These are phyloP conservation scores for Talaromyces nanjingensis DNA, from an alignment of 495 filamentous ascomycete species.

Conservation along the genomic window DNA sequence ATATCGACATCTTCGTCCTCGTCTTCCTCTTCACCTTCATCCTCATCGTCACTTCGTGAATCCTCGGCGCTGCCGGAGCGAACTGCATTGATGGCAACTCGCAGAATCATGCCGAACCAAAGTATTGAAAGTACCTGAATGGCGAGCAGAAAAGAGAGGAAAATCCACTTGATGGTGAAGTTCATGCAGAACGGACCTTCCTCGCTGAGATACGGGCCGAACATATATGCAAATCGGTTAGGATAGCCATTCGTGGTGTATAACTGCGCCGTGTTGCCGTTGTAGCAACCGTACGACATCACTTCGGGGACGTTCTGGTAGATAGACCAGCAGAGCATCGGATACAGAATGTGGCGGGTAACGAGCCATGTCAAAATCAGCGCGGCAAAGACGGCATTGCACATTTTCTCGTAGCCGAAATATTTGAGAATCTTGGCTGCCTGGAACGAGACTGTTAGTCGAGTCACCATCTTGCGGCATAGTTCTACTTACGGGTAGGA, in stretches of 20 bases:
- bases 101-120: conserved; percentile 86
- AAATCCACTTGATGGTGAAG: conserved; percentile 59
- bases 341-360: conserved; percentile 75
- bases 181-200: conserved; percentile 73
- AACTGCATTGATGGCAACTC: conserved; percentile 69
- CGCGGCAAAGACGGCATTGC: conserved; percentile 77
- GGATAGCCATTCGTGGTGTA: conserved; percentile 50
- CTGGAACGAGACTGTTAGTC: conserved; percentile 39
- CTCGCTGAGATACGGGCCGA: conserved; percentile 62
- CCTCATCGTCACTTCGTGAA: conserved; percentile 81
- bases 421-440: conserved; percentile 95
- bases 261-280: conserved; percentile 45
- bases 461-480: neutral
- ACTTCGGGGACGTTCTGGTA: conserved; percentile 57
- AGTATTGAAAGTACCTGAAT: conserved; percentile 75
- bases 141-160: conserved; percentile 66
- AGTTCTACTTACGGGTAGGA: conserved; percentile 65
- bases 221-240: conserved; percentile 49
- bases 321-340: conserved; percentile 70
- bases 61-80: conserved; percentile 77
- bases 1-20: conserved; percentile 31
- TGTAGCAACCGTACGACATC: conserved; percentile 68
- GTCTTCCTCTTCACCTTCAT: conserved; percentile 51
- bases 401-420: conserved; percentile 61
- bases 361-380: conserved; percentile 85